Evolutionary conservation across 2,329 filamentous ascomycete species (phyloP), one percentile per base, ranked within the genome.

Genomic region (Phialemoniopsis sp.): DNA sequence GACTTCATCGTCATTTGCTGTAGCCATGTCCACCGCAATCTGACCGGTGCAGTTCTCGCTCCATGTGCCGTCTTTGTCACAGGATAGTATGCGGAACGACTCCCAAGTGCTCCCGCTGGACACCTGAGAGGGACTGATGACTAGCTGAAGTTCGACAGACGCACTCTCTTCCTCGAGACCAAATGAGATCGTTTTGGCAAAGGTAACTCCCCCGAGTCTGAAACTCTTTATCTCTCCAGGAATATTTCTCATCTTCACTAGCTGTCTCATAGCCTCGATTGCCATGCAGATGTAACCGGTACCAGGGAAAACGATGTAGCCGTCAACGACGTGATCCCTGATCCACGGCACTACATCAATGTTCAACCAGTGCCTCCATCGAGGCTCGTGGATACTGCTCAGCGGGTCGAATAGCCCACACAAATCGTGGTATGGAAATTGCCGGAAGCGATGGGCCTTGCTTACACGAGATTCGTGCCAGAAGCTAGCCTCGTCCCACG

Each of bases 151-250:
- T 21, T 36, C 34, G 6, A 36, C 21, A 13, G 28, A 21, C 34
- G 19, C 29, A 10, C 16, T 21, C 14, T 36, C 34, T 28, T 36
- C 34, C 13, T 36, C 19, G 15, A 36, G 19, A 16, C 19, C 19
- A 16, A 36, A 36, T n/a, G 34, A 36, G 34, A 36, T 36, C 4
- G 34, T 13, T 14, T 36, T 36, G 4, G 34, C 17, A 28, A 36
- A 36, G 18, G 29, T n/a, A 8, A 36, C 34, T 3, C 26, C 14
- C 10, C 34, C 29, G 7, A 36, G 21, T 15, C 28, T 14, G 19
- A 29, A 36, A 21, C 29, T 12, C 19, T 15, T 21, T n/a, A 36
- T 36, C 7, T 13, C 13, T n/a, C 34, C 34, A 16, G 34, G 18
- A 7, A 21, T 36, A 14, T 29, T 36, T 8, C 34, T 21, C 8